phyloP scores from a whole-genome alignment of 768 basidiomycete genomes.

The Calocera viscosa region DNA sequence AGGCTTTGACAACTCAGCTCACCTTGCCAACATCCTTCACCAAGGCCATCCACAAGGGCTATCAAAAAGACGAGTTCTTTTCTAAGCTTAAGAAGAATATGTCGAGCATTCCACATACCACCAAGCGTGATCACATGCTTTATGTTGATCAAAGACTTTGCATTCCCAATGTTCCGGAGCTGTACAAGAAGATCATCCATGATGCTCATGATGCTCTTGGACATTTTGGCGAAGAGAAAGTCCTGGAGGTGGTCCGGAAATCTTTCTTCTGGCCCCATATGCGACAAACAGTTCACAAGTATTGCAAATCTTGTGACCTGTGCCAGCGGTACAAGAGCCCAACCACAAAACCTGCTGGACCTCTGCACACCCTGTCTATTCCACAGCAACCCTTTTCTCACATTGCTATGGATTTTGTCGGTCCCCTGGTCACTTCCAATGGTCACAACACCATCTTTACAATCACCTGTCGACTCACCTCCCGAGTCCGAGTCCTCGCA shows the following conservation, averaged over 20 bases:
- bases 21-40: neutral
- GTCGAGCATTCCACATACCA: neutral
- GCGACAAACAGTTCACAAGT: constrained; percentile 22
- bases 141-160: constrained; percentile 19
- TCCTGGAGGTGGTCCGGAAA: constrained; percentile 14
- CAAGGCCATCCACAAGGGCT: constrained; percentile 10
- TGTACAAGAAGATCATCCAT: constrained; percentile 11
- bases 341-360: constrained; percentile 19
- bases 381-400: constrained; percentile 11
- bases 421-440: constrained; percentile 11
- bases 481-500: neutral
- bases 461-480: constrained; percentile 12
- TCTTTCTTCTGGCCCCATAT: constrained; percentile 26
- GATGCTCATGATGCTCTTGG: constrained; percentile 17
- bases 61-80: constrained; percentile 15
- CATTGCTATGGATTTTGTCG: constrained; percentile 16
- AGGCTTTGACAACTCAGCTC: neutral
- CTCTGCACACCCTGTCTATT: constrained; percentile 19
- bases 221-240: constrained; percentile 21
- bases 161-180: constrained; percentile 15
- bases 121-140: constrained; percentile 14
- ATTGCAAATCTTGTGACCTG: constrained; percentile 26
- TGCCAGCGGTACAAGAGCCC: constrained; percentile 30
- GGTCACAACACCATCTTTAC: constrained; percentile 11
- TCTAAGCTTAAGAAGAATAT: constrained; percentile 21